Evolutionary conservation across 73 alveolate genomes (phyloP).

Genomic region (Breviolum minutum): DNA sequence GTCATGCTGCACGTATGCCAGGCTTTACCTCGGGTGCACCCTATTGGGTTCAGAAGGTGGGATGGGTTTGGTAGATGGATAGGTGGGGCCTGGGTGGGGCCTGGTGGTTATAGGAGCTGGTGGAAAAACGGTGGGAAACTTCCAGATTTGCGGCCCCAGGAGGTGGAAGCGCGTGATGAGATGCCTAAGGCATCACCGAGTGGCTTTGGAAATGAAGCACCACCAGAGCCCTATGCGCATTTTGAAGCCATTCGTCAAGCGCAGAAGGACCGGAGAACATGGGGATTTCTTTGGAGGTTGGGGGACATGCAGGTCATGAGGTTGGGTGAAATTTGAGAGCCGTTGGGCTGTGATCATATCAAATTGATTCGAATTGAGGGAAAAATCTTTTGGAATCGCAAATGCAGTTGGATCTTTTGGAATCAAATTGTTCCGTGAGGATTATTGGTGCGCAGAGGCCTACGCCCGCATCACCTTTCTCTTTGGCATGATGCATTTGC

Average conservation of each 20-base stretch:
- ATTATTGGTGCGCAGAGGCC: conserved; percentile 90
- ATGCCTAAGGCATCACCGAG: conserved; percentile 84
- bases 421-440: neutral
- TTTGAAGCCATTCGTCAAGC: conserved; percentile 81
- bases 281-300: too few species aligned
- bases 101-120: neutral
- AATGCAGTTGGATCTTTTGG: too few species aligned
- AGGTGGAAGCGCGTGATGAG: conserved; percentile 16
- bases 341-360: too few species aligned
- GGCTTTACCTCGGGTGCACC: conserved; percentile 60
- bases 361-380: too few species aligned
- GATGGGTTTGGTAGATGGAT: neutral
- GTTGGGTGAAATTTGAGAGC: too few species aligned
- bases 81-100: neutral
- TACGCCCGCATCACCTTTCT: conserved; percentile 87
- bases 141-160: neutral
- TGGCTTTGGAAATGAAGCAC: conserved; percentile 74
- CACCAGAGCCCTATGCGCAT: conserved; percentile 91
- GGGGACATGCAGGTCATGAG: too few species aligned
- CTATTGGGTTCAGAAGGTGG: conserved; percentile 38
- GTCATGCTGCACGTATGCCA: conserved; percentile 55
- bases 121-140: too few species aligned
- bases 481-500: conserved; percentile 40
- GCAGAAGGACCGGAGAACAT: conserved; percentile 15
- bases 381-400: too few species aligned